phyloP scores from a whole-genome alignment of 352 stramenopile genomes.

The Pythium volutum region DNA sequence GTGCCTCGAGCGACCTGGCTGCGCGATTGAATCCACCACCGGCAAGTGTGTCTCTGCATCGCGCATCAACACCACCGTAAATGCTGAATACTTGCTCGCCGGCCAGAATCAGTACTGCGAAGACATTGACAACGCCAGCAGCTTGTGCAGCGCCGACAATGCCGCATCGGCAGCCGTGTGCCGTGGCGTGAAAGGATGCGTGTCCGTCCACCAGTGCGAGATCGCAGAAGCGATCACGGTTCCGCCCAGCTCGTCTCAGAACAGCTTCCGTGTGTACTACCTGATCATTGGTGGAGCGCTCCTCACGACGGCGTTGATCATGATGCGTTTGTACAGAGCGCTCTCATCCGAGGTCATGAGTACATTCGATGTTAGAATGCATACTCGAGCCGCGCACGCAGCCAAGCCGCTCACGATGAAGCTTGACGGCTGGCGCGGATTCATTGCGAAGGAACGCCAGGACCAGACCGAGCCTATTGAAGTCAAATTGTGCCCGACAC shows the following conservation, averaged over 20 bases:
- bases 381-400: background rate
- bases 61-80: conserved; percentile 6
- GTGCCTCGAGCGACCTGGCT: conserved; percentile 26
- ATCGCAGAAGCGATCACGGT: background rate
- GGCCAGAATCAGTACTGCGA: conserved; percentile 29
- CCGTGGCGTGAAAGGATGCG: conserved; percentile 21
- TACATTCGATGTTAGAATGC: background rate
- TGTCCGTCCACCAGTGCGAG: conserved; percentile 31
- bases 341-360: background rate
- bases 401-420: conserved; percentile 27
- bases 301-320: background rate
- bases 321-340: conserved; percentile 5
- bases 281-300: background rate
- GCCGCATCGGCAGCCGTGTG: conserved; percentile 14
- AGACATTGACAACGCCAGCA: conserved; percentile 25
- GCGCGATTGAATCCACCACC: conserved; percentile 38
- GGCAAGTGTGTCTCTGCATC: conserved; percentile 33
- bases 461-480: conserved; percentile 21
- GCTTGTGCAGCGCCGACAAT: conserved; percentile 13
- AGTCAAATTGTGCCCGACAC: conserved; percentile 28
- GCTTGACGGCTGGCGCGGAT: conserved; percentile 33
- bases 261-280: conserved; percentile 9
- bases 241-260: background rate
- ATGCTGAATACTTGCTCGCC: conserved; percentile 26
- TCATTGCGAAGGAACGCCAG: conserved; percentile 18